These are phyloP conservation scores for Psilocybe azurescens DNA, from an alignment of 768 basidiomycete species.

Conservation along the genomic window DNA sequence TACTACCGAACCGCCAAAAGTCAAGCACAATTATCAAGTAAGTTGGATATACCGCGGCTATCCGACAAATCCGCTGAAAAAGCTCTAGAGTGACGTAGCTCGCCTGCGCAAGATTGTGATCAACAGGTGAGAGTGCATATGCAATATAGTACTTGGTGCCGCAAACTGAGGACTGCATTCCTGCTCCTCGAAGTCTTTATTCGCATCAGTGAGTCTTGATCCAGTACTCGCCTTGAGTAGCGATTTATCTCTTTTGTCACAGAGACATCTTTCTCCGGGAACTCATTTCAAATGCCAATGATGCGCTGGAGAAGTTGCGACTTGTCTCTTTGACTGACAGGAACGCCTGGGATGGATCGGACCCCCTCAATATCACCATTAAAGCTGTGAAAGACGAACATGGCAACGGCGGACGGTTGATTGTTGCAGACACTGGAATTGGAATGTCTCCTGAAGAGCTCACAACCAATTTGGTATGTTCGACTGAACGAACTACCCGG, in stretches of 20 bases:
- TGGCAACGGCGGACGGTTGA: constrained; percentile 69
- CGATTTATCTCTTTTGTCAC: constrained; percentile 7
- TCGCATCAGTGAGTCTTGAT: constrained; percentile 66
- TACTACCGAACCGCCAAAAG: constrained; percentile 39
- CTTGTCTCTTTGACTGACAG: constrained; percentile 84
- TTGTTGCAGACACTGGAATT: constrained; percentile 93
- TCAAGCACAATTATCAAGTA: constrained; percentile 78
- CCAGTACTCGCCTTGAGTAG: neutral
- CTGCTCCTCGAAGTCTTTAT: constrained; percentile 61
- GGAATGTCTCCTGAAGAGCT: constrained; percentile 97
- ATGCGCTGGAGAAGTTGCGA: constrained; percentile 94
- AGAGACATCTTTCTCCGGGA: constrained; percentile 91
- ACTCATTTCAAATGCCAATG: constrained; percentile 93
- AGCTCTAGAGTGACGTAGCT: constrained; percentile 83
- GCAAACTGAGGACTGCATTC: constrained; percentile 3
- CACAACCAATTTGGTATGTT: constrained; percentile 68
- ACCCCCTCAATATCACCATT: constrained; percentile 89
- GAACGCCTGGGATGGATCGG: constrained; percentile 67
- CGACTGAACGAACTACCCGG: neutral
- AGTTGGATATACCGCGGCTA: constrained; percentile 14
- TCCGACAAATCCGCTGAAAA: neutral
- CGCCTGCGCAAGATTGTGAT: constrained; percentile 94
- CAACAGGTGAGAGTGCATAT: constrained; percentile 62
- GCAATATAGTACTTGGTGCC: neutral
- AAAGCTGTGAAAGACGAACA: constrained; percentile 72